Evolutionary conservation across 345 rosid species (phyloP).

Genomic region (Erodium maritimum): DNA sequence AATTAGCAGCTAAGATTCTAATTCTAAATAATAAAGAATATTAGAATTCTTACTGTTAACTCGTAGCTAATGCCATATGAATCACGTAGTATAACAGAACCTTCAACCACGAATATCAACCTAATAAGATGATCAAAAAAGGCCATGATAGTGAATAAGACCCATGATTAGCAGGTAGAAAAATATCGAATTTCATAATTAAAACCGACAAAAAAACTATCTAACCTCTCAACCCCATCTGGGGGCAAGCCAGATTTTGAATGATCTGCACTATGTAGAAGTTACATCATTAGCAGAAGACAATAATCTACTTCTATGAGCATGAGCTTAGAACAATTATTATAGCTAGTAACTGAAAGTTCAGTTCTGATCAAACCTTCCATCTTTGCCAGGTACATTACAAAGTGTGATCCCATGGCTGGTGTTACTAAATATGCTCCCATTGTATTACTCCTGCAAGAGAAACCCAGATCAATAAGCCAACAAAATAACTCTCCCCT

Average conservation of each 20-base stretch:
- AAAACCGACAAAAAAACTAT: too few relatives aligned
- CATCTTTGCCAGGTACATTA: slow-evolving; percentile 83
- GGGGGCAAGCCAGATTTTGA: slow-evolving; percentile 69
- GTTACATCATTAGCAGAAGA: slow-evolving; percentile 5
- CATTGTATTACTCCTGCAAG: slow-evolving; percentile 60
- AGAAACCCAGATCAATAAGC: slow-evolving; percentile 13
- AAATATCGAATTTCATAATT: not conserved
- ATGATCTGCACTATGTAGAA: slow-evolving; percentile 39
- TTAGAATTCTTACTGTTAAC: slow-evolving; percentile 38
- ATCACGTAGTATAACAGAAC: slow-evolving; percentile 39
- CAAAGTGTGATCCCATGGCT: slow-evolving; percentile 84
- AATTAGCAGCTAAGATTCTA: not conserved
- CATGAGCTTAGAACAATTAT: not conserved
- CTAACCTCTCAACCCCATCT: slow-evolving; percentile 54
- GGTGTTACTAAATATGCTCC: slow-evolving; percentile 86
- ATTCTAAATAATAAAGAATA: not conserved
- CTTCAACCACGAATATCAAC: slow-evolving; percentile 69
- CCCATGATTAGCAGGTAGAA: not conserved
- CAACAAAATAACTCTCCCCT: slow-evolving; percentile 3
- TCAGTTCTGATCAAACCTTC: slow-evolving; percentile 36
- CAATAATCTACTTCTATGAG: not conserved
- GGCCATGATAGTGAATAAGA: not conserved
- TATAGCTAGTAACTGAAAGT: too few relatives aligned
- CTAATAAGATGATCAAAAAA: slow-evolving; percentile 20
- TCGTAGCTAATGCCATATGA: slow-evolving; percentile 28